A percentile compares a stretch with the other conserved stretches of the same genome.
These are phyloP conservation scores for Thelonectria rubi DNA, from an alignment of 2,329 filamentous ascomycete genomes.

Conservation along the genomic window DNA sequence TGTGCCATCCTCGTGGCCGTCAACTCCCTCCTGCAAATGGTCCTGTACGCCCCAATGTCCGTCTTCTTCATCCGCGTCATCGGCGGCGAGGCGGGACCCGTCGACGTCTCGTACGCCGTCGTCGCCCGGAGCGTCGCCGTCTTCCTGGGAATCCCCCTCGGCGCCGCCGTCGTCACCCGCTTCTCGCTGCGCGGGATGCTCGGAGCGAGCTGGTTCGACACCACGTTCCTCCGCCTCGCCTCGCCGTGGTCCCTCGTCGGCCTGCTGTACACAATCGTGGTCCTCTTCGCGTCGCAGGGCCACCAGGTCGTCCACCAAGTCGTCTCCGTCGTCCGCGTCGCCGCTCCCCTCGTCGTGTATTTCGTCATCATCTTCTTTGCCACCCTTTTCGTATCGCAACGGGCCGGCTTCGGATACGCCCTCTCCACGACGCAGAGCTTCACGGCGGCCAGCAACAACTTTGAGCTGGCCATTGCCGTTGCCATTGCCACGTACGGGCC, in stretches of 20 bases:
- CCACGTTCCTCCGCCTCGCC: conserved; percentile 73
- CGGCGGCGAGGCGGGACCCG: conserved; percentile 53
- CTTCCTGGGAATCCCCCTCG: conserved; percentile 86
- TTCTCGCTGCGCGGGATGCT: conserved; percentile 65
- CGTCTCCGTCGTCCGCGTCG: conserved; percentile 81
- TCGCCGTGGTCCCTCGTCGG: conserved; percentile 83
- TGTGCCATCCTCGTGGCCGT: conserved; percentile 82
- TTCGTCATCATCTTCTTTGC: conserved; percentile 78
- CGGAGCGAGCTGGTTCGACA: conserved; percentile 70
- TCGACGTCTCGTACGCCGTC: conserved; percentile 64
- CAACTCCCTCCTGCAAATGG: conserved; percentile 79
- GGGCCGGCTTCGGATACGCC: conserved; percentile 78
- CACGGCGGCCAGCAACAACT: conserved; percentile 91
- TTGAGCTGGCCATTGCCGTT: conserved; percentile 90
- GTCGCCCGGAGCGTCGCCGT: conserved; percentile 84
- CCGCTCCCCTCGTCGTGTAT: conserved; percentile 83
- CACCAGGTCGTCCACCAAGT: conserved; percentile 81
- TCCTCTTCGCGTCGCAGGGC: conserved; percentile 86
- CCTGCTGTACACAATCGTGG: conserved; percentile 85
- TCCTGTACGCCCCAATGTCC: conserved; percentile 75
- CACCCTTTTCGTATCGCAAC: conserved; percentile 69
- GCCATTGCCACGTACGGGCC: conserved; percentile 83
- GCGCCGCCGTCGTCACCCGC: conserved; percentile 79
- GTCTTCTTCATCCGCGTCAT: conserved; percentile 77
- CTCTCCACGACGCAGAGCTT: conserved; percentile 82